These are phyloP conservation scores for Phoenix dactylifera DNA, from an alignment of 176 grass and related monocot genomes.

Conservation along the genomic window DNA sequence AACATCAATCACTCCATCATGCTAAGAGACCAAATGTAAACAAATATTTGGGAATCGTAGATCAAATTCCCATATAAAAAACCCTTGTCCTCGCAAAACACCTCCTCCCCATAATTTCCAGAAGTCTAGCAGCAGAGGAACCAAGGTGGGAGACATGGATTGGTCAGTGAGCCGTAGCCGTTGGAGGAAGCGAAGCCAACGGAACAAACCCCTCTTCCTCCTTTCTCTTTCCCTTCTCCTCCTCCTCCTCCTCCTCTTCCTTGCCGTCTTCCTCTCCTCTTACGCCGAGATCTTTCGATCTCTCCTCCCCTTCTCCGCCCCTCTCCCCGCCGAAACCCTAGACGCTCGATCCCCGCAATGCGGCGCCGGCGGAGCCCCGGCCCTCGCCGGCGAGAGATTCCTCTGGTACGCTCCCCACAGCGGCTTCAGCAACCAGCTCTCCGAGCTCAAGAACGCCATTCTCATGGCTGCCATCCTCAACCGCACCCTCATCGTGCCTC, in stretches of 20 bases:
- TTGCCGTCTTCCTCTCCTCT: conserved; percentile 26
- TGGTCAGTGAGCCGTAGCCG: conserved; percentile 30
- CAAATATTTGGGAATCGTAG: no score
- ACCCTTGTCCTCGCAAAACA: no score
- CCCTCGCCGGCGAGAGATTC: conserved; percentile 47
- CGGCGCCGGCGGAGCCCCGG: conserved; percentile 19
- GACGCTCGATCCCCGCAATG: conserved; percentile 4
- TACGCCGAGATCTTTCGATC: conserved; percentile 31
- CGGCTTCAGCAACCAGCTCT: conserved; percentile 90
- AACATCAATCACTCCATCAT: no score
- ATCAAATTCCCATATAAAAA: no score
- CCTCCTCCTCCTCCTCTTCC: conserved; percentile 28
- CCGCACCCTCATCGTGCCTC: conserved; percentile 75
- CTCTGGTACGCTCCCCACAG: conserved; percentile 95
- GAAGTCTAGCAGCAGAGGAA: not conserved
- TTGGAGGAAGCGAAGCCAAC: conserved; percentile 58
- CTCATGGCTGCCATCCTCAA: conserved; percentile 70
- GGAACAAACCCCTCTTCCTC: conserved; percentile 23
- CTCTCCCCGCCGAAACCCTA: not conserved
- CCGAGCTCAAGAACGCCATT: conserved; percentile 70
- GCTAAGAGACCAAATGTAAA: no score
- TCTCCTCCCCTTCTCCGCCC: conserved; percentile 25
- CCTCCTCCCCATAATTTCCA: no score
- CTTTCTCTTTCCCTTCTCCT: conserved; percentile 23
- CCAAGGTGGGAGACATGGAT: conserved; percentile 16